Evolutionary conservation across 345 rosid species (phyloP), one percentile per base, ranked within the genome.

Genomic region (Gossypium arboreum): DNA sequence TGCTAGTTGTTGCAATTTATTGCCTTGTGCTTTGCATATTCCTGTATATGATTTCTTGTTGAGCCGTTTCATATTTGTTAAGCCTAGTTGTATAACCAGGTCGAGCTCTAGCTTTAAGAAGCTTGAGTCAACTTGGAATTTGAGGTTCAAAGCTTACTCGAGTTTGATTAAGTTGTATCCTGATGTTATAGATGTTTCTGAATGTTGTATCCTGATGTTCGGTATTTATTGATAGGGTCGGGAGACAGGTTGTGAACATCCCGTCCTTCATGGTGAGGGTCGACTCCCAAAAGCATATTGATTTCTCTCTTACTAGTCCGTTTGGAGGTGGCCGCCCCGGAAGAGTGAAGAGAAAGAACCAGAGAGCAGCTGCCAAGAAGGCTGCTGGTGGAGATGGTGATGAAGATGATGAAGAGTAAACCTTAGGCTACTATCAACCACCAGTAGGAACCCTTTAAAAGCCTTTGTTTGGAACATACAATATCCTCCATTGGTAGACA

Each of bases 261-360:
- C 86, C 84, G 72, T 84, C 84, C 0, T 84, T 84, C 79, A 62
- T 79, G 83, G 86, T 81, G 76, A 84, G 74, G 50, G 64, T 84
- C 2, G 84, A 84, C 15, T 81, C 86, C 9, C 83, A 84, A 73
- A 84, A 84, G 44, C 86, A 84, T 27, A 34, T 84, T 2, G 83
- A 84, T 66, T 81, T 84, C 73, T 79, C 84, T 27, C 81, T 81
- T 4, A 84, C 86, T 2, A 84, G 86, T 68, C 84, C 86, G 1
- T 81, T 84, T 0, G 84, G 84, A 73, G 86, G 86, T 73, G 86
- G 86, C 24, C 71, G 83, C 50, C 83, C 84, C 11, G 86, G 86
- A 65, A 81, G 86, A 71, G 86, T 83, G 71, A 83, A 83, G 82
- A 76, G 84, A 83, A 84, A 50, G 84, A 81, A 84, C 54, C 73